phyloP scores from a whole-genome alignment of 2,329 filamentous ascomycete genomes.

The Neonectria magnoliae region DNA sequence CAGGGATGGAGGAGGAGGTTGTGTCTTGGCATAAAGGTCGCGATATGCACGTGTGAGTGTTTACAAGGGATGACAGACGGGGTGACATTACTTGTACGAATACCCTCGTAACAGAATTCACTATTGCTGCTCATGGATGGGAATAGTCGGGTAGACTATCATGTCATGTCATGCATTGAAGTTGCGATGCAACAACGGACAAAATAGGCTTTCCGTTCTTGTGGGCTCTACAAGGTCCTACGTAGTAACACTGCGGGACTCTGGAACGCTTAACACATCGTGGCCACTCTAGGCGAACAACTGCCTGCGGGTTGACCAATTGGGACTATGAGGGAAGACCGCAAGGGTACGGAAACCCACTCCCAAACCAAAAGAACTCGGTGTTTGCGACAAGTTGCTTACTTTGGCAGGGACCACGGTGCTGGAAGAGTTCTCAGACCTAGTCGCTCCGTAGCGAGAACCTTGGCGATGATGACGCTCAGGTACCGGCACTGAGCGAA shows the following conservation, averaged over 20 bases:
- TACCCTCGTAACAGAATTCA: too few relatives aligned
- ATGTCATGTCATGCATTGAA: background rate
- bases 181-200: too few relatives aligned
- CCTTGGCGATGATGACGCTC: background rate
- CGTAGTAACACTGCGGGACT: background rate
- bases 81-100: too few relatives aligned
- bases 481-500: background rate
- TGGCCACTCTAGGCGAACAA: background rate
- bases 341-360: background rate
- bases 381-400: background rate
- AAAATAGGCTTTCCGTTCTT: background rate
- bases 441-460: background rate
- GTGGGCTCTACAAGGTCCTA: background rate
- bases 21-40: background rate
- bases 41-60: background rate
- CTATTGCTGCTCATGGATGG: background rate
- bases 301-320: background rate
- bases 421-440: background rate
- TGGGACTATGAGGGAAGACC: background rate
- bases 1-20: background rate
- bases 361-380: background rate
- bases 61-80: too few relatives aligned
- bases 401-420: background rate
- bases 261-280: background rate
- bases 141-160: background rate